Evolutionary conservation across 345 rosid species (phyloP).

Genomic region (Hibiscus mutabilis): DNA sequence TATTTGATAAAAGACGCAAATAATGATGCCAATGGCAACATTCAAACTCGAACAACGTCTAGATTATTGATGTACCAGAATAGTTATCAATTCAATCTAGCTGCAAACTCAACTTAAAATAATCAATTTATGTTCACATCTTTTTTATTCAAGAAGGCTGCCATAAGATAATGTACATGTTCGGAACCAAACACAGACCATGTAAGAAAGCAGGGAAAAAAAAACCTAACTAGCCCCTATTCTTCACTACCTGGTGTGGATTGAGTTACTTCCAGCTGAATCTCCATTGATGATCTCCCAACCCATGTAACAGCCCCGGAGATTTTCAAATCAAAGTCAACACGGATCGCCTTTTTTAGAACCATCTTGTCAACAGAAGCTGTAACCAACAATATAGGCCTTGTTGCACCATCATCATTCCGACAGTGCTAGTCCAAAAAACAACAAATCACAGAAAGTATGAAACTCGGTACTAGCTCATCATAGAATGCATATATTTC

Average conservation of each 20-base stretch:
- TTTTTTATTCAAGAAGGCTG: not conserved
- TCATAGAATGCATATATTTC: not conserved
- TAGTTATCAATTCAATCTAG: not conserved
- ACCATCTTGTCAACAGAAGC: constrained; percentile 85
- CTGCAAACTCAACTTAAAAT: constrained; percentile 3
- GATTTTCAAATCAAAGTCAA: constrained; percentile 52
- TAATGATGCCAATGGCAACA: not conserved
- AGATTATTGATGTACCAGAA: not conserved
- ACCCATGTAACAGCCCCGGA: constrained; percentile 89
- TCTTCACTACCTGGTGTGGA: constrained; percentile 37
- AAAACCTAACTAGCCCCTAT: not conserved
- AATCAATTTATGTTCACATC: not conserved
- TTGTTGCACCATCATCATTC: constrained; percentile 45
- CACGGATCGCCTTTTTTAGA: constrained; percentile 52
- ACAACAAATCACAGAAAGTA: not conserved
- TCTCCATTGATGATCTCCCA: constrained; percentile 85
- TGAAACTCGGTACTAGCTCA: not conserved
- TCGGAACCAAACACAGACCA: not conserved
- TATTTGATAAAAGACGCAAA: not conserved
- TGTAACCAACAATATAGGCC: constrained; percentile 68
- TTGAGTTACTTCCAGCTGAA: constrained; percentile 70
- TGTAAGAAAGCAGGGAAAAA: no score
- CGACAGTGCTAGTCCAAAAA: constrained; percentile 51
- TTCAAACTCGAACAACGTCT: not conserved
- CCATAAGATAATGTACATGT: not conserved